Evolutionary conservation across 768 basidiomycete species (phyloP).

Genomic region (Tricholoma sp.): DNA sequence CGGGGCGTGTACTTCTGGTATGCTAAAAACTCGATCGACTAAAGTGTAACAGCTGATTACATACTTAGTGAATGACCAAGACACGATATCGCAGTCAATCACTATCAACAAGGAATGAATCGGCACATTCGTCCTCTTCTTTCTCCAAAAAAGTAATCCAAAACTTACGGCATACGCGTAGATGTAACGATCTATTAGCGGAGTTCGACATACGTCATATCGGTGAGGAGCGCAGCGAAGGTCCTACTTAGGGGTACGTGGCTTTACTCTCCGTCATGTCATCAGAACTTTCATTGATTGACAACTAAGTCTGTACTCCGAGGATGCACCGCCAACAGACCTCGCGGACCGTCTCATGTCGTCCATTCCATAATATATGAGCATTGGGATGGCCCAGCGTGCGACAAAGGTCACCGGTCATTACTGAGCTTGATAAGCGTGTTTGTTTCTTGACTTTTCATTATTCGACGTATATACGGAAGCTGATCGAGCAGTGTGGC

Average conservation of each 20-base stretch:
- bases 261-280: no score
- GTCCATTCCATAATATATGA: constrained; percentile 37
- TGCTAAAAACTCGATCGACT: no score
- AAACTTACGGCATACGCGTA: constrained; percentile 9
- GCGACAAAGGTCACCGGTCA: constrained; percentile 26
- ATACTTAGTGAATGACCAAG: constrained; percentile 22
- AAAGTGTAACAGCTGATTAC: no score
- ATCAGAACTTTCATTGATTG: no score
- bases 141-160: no score
- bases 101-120: constrained; percentile 40
- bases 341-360: constrained; percentile 45
- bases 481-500: no score
- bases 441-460: constrained; percentile 5
- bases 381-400: constrained; percentile 26
- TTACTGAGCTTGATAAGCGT: constrained; percentile 55
- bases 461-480: no score
- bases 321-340: constrained; percentile 41
- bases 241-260: constrained; percentile 24
- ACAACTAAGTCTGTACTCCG: constrained; percentile 35
- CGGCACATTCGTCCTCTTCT: not conserved
- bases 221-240: constrained; percentile 14
- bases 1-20: constrained; percentile 60
- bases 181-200: constrained; percentile 60
- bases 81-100: constrained; percentile 42
- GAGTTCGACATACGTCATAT: constrained; percentile 29